These are phyloP conservation scores for Plenodomus biglobosus DNA, from an alignment of 2,329 filamentous ascomycete species.

Conservation along the genomic window DNA sequence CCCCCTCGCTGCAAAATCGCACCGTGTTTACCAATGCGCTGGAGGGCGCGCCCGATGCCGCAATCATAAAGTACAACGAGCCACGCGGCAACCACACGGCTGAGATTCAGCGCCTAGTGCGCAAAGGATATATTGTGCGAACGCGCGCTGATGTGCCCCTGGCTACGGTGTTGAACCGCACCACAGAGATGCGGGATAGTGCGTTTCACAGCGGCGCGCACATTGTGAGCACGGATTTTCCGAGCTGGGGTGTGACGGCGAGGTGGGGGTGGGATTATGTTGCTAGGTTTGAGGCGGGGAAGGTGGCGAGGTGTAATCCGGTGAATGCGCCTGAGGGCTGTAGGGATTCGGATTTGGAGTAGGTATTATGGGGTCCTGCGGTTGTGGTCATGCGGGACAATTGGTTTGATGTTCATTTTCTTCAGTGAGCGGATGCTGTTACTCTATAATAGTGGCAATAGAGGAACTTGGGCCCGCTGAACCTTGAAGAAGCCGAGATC, in stretches of 20 bases:
- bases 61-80: conserved; percentile 56
- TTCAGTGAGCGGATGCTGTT: too few species aligned
- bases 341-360: conserved; percentile 29
- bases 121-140: conserved; percentile 53
- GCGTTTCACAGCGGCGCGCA: conserved; percentile 54
- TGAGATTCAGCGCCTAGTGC: conserved; percentile 50
- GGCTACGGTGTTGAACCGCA: conserved; percentile 46
- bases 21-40: conserved; percentile 54
- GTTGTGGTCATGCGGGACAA: too few species aligned
- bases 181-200: conserved; percentile 48
- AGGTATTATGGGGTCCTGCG: not conserved
- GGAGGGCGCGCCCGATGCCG: conserved; percentile 50
- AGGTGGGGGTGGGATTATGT: conserved; percentile 54
- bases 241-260: conserved; percentile 50
- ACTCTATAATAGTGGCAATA: too few species aligned
- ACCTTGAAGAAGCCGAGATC: too few species aligned
- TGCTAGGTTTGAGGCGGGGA: conserved; percentile 33
- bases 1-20: conserved; percentile 46
- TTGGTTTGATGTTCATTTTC: too few species aligned
- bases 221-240: conserved; percentile 55
- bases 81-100: conserved; percentile 41
- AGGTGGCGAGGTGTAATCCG: conserved; percentile 44
- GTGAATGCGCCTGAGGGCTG: conserved; percentile 42
- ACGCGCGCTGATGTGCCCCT: conserved; percentile 53
- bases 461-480: too few species aligned